Evolutionary conservation across 2,329 filamentous ascomycete genomes (phyloP).

Genomic region (Aspergillus oerlinghausenensis): DNA sequence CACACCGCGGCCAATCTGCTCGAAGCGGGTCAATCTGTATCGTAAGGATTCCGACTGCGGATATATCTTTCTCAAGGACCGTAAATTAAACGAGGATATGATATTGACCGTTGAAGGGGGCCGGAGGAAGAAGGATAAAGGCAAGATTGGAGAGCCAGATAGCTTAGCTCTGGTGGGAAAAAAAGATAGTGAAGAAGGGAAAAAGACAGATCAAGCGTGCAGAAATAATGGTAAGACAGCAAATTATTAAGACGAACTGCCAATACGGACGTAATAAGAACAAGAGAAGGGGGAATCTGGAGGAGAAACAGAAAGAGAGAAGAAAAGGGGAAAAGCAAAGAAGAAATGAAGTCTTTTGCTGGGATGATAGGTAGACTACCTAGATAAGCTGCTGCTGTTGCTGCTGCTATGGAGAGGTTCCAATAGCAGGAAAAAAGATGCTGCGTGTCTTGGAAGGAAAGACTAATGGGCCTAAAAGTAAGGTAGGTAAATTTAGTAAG

Average conservation of each 20-base stretch:
- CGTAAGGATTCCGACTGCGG: conserved; percentile 3
- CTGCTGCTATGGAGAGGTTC: conserved; percentile 4
- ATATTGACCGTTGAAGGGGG: not conserved
- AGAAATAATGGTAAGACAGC: not conserved
- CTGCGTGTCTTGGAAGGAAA: conserved; percentile 15
- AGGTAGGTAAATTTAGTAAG: not conserved
- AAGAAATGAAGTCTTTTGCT: conserved; percentile 11
- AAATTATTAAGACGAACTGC: not conserved
- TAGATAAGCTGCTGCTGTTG: not conserved
- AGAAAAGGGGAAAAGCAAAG: conserved; percentile 21
- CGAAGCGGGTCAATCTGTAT: conserved; percentile 13
- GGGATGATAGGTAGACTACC: conserved; percentile 13
- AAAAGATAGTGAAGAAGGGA: not conserved
- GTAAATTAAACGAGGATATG: not conserved
- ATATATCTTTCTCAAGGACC: not conserved
- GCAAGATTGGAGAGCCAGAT: not conserved
- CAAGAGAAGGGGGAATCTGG: conserved; percentile 13
- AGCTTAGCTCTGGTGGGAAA: not conserved
- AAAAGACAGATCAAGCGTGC: not conserved
- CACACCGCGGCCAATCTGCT: conserved; percentile 18
- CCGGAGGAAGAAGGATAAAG: not conserved
- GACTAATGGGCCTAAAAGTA: not conserved
- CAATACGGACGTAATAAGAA: not conserved
- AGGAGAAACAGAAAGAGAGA: conserved; percentile 10
- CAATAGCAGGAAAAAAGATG: conserved; percentile 19